Evolutionary conservation across 129 eudicot genomes (phyloP), one percentile per base, ranked within the genome.

Genomic region (Calendula officinalis): DNA sequence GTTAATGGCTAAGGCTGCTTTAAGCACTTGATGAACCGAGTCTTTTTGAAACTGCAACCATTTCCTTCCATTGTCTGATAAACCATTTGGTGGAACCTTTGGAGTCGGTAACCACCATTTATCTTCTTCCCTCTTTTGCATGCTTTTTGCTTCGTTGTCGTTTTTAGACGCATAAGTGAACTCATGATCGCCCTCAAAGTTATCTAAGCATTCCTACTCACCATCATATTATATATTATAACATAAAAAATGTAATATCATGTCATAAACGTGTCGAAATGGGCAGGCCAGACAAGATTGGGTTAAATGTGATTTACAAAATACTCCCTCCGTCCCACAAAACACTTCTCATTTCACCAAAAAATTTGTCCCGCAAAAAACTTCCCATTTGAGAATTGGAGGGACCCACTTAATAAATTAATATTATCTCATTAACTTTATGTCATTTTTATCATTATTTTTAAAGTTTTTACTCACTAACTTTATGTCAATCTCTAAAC

Each of bases 41-140:
- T 94, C 95, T 77, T 89, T 94, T 67, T 94, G 97, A 62, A 75
- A 77, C 38, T 79, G 97, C 70, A 94, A 63, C 97, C 97, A 94
- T 70, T 84, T 88, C 74, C 80, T 83, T 9, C 90, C 69, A 12
- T 38, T 75, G 8, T 88, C 99, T 3, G 97, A 86, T 65, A 94
- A 81, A 51, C 99, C 99, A 62, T 77, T 62, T 15, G 74, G 70
- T 5, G 99, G 99, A 51, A 94, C 99, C 80, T 86, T 80, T 4
- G 91, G 95, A 13, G 89, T 84, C 14, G 99, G 99, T 56, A 94
- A 67, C 99, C 99, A 94, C 99, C 99, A 94, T 82, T 88, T 94
- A 30, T 94, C 97, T 12, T 85, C 91, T 68, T 81, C 82, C 70
- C 95, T 85, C 73, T 71, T 77, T 55, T 38, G 70, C 27, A 56